Conservation (phyloP, 2,329 filamentous ascomycete genomes). For the Bipolaris gigantea region DNA sequence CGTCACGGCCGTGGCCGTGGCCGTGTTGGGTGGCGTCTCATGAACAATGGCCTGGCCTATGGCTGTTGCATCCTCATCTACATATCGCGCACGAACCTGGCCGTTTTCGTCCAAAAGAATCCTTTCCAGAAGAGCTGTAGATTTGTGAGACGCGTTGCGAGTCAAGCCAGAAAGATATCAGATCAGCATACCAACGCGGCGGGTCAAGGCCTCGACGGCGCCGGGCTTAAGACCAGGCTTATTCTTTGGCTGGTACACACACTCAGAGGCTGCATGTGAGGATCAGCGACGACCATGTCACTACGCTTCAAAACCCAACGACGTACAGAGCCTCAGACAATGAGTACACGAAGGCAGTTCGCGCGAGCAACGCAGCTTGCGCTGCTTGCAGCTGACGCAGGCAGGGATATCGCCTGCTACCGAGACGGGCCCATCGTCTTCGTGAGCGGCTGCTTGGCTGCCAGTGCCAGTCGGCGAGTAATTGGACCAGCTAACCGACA, state of each 20-base stretch:
- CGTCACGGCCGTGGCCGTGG: neutral
- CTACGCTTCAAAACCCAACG: neutral
- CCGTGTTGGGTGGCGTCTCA: neutral
- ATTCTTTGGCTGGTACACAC: slow-evolving; percentile 37
- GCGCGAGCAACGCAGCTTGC: slow-evolving; percentile 38
- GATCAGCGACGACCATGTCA: slow-evolving; percentile 12
- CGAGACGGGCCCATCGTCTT: slow-evolving; percentile 29
- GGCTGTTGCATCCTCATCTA: slow-evolving; percentile 1
- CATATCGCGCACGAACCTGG: slow-evolving; percentile 28
- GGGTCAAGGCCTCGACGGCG: slow-evolving; percentile 38
- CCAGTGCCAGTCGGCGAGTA: slow-evolving; percentile 34
- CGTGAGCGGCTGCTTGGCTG: slow-evolving; percentile 21
- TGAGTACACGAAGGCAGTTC: slow-evolving; percentile 39
- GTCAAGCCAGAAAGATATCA: neutral
- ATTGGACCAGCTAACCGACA: slow-evolving; percentile 40
- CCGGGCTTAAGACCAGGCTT: slow-evolving; percentile 41
- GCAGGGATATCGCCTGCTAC: slow-evolving; percentile 36
- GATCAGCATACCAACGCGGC: slow-evolving; percentile 34
- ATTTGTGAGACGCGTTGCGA: slow-evolving; percentile 14
- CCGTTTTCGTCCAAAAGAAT: slow-evolving; percentile 35
- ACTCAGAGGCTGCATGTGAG: slow-evolving; percentile 27
- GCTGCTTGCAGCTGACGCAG: slow-evolving; percentile 38
- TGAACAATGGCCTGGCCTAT: neutral
- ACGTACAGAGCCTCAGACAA: slow-evolving; percentile 38
- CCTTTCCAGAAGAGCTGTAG: slow-evolving; percentile 33